Percentiles rank a stretch among this genome's conserved stretches.
These are phyloP conservation scores for Conticribra weissflogii DNA, from an alignment of 108 stramenopile species.

Conservation along the genomic window DNA sequence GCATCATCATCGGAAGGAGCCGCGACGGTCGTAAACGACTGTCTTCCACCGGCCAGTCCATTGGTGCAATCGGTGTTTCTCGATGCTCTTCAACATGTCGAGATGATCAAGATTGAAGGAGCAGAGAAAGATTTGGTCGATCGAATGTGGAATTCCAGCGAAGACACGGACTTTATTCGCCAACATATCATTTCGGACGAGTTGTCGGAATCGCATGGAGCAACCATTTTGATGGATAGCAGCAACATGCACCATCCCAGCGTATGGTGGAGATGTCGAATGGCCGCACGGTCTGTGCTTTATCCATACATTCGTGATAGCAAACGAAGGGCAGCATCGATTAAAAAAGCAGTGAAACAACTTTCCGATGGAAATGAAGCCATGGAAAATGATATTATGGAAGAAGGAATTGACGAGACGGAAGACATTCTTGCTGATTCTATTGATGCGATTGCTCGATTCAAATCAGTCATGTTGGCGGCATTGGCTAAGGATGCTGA, in stretches of 20 bases:
- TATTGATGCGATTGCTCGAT: slow-evolving; percentile 45
- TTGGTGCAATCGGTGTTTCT: slow-evolving; percentile 43
- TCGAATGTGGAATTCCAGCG: slow-evolving; percentile 65
- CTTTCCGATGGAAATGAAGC: slow-evolving; percentile 8
- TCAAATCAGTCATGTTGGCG: slow-evolving; percentile 52
- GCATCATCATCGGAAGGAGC: slow-evolving; percentile 38
- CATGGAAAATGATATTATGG: slow-evolving; percentile 14
- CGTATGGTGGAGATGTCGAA: slow-evolving; percentile 54
- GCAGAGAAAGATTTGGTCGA: slow-evolving; percentile 54
- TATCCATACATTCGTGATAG: slow-evolving; percentile 29
- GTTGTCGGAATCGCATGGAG: slow-evolving; percentile 37
- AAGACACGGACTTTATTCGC: slow-evolving; percentile 56
- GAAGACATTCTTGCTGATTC: slow-evolving; percentile 54
- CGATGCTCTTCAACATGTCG: slow-evolving; percentile 19
- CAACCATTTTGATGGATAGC: slow-evolving; percentile 11
- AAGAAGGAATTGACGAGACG: slow-evolving; percentile 48
- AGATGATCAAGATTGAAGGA: slow-evolving; percentile 34
- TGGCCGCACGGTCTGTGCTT: slow-evolving; percentile 42
- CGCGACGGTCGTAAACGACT: slow-evolving; percentile 44
- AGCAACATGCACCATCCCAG: slow-evolving; percentile 29
- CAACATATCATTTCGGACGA: slow-evolving; percentile 69
- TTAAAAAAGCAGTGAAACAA: slow-evolving; percentile 30
- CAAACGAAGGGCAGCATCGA: slow-evolving; percentile 17
- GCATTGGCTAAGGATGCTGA: slow-evolving; percentile 64
- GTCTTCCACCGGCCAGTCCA: slow-evolving; percentile 45